These are phyloP conservation scores for Fraxinus americana DNA, from an alignment of 257 asterid species.

Conservation along the genomic window DNA sequence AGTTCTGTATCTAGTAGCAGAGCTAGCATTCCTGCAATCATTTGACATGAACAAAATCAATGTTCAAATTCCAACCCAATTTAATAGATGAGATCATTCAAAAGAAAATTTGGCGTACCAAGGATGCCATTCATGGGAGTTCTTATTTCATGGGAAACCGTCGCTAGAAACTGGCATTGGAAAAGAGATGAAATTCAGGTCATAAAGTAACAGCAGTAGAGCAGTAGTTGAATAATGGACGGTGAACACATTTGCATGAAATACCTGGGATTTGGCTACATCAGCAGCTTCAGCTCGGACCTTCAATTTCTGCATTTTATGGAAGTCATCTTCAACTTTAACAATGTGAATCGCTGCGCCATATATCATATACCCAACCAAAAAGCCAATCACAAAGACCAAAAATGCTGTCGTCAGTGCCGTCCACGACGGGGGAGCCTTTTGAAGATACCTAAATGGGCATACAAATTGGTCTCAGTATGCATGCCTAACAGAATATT, in stretches of 20 bases:
- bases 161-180: slow-evolving; percentile 76
- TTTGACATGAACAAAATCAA: neutral
- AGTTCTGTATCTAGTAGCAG: slow-evolving; percentile 76
- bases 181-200: slow-evolving; percentile 24
- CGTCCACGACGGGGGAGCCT: slow-evolving; percentile 68
- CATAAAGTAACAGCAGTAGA: slow-evolving; percentile 12
- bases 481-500: neutral
- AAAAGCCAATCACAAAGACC: slow-evolving; percentile 50
- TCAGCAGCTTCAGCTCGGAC: slow-evolving; percentile 95
- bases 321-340: slow-evolving; percentile 77
- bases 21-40: slow-evolving; percentile 80
- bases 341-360: slow-evolving; percentile 72
- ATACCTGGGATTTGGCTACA: slow-evolving; percentile 91
- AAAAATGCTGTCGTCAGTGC: slow-evolving; percentile 61
- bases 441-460: slow-evolving; percentile 65
- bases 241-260: slow-evolving; percentile 7
- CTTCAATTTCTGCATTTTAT: slow-evolving; percentile 70
- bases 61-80: neutral
- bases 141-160: slow-evolving; percentile 96
- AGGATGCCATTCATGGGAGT: slow-evolving; percentile 97
- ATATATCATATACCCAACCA: slow-evolving; percentile 64
- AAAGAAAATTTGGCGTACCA: slow-evolving; percentile 45
- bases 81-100: neutral
- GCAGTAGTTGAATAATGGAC: neutral
- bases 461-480: slow-evolving; percentile 17